These are phyloP conservation scores for Zasmidium cellare DNA, from an alignment of 2,329 filamentous ascomycete genomes.

Conservation along the genomic window DNA sequence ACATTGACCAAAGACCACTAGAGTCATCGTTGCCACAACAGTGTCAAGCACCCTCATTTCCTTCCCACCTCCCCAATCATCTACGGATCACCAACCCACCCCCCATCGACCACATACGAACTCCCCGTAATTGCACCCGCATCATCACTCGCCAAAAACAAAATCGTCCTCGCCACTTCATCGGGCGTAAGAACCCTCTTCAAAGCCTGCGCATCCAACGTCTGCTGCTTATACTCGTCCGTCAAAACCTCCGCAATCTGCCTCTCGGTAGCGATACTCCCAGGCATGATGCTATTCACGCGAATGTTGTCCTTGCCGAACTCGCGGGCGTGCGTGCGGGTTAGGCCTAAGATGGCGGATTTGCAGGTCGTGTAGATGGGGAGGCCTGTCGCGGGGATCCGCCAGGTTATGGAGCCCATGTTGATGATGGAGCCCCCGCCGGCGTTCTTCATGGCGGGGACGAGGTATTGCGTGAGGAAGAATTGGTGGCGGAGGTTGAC, in stretches of 20 bases:
- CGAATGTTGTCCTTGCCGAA: constrained; percentile 29
- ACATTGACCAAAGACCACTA: too few species aligned
- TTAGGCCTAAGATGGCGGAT: constrained; percentile 31
- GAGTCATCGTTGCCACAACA: too few species aligned
- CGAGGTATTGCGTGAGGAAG: constrained; percentile 58
- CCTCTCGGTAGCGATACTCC: constrained; percentile 32
- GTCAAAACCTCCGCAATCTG: constrained; percentile 35
- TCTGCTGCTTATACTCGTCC: constrained; percentile 29
- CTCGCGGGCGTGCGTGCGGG: constrained; percentile 31
- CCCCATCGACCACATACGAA: constrained; percentile 34
- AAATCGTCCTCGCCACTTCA: constrained; percentile 31
- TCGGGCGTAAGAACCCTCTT: constrained; percentile 31
- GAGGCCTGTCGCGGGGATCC: constrained; percentile 27
- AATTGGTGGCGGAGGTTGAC: constrained; percentile 69
- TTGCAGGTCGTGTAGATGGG: constrained; percentile 32
- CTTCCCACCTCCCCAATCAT: not conserved
- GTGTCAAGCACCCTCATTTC: too few species aligned
- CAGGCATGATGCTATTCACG: constrained; percentile 34
- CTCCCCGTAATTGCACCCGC: constrained; percentile 33
- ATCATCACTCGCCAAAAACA: constrained; percentile 35
- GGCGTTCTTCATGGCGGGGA: constrained; percentile 59
- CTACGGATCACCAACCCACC: constrained; percentile 3
- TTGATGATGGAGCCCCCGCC: constrained; percentile 59
- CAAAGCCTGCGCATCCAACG: constrained; percentile 31
- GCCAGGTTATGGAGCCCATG: constrained; percentile 30